Evolutionary conservation across 2,329 filamentous ascomycete species (phyloP), one percentile per base, ranked within the genome.

Genomic region (Truncatella angustata): DNA sequence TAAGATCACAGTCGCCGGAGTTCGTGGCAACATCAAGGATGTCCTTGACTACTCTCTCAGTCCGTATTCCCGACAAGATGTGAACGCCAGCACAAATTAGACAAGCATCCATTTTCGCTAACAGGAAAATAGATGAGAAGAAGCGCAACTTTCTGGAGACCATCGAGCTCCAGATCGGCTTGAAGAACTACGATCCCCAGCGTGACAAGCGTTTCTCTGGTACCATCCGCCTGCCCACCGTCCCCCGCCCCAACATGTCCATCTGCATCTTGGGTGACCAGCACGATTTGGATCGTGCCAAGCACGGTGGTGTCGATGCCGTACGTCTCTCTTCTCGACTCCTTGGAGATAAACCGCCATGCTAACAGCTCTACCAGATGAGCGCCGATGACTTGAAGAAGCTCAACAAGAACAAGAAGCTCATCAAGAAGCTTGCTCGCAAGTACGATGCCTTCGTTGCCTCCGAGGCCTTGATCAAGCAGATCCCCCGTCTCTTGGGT

Each of bases 141-240:
- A 96, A 96, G 89, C 84, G 91, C 69, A 96, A 96, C 86, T 97
- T 96, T 82, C 84, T 95, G 74, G 91, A 94, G 83, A 93, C 90
- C 73, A 90, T 96, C 75, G 88, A 91, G 77, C 87, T 72, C 59
- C 69, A 91, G 77, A 94, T 95, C 82, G 90, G 90, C 76, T 86
- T 96, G 74, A 95, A 96, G 89, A 96, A 96, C 88, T 96, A 40
- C 44, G 50, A 47, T 76, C 86, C 96, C 74, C 95, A 97, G 88
- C 93, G 94, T 91, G 94, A 99, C 84, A 99, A 99, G 93, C 93
- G 93, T 96, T 99, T 99, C 93, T 96, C 90, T 54, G 94, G 94
- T 78, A 97, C 94, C 77, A 90, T 99, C 84, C 91, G 88, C 81
- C 89, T 97, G 70, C 92, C 93, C 65, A 82, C 85, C 70, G 83